These are phyloP conservation scores for Rhodotorula taiwanensis DNA, from an alignment of 768 basidiomycete genomes.

Conservation along the genomic window DNA sequence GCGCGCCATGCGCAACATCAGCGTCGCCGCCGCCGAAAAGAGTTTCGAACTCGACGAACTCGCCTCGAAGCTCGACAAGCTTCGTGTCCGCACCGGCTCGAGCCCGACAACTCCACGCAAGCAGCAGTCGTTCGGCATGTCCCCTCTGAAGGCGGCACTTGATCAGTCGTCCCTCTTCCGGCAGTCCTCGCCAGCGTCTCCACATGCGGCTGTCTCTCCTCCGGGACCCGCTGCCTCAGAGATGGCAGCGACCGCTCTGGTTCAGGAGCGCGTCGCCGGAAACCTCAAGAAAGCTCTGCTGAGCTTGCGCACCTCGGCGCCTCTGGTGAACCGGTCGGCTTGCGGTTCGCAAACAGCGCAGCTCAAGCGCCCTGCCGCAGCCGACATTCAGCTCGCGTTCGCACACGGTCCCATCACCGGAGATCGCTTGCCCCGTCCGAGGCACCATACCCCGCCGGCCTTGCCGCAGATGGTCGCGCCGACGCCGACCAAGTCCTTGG, in stretches of 20 bases:
- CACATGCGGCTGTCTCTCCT: slow-evolving; percentile 16
- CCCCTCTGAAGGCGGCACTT: not conserved
- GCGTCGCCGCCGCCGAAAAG: slow-evolving; percentile 45
- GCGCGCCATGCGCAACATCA: slow-evolving; percentile 77
- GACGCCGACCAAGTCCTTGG: not conserved
- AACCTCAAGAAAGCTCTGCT: slow-evolving; percentile 64
- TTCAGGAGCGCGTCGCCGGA: slow-evolving; percentile 67
- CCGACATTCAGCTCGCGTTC: slow-evolving; percentile 22
- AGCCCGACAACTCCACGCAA: not conserved
- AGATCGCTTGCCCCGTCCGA: slow-evolving; percentile 26
- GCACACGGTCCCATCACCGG: slow-evolving; percentile 18
- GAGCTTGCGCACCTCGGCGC: slow-evolving; percentile 53
- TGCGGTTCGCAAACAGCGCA: not conserved
- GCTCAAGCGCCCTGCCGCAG: not conserved
- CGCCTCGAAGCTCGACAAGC: slow-evolving; percentile 38
- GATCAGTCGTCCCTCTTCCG: slow-evolving; percentile 1
- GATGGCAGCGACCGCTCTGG: slow-evolving; percentile 69
- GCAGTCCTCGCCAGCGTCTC: slow-evolving; percentile 1
- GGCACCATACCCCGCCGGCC: slow-evolving; percentile 14
- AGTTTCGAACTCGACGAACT: slow-evolving; percentile 45
- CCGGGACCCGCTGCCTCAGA: not conserved
- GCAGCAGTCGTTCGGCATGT: too few species aligned
- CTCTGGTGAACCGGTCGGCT: slow-evolving; percentile 53
- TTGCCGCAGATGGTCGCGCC: not conserved
- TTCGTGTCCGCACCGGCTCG: slow-evolving; percentile 21